phyloP scores from a whole-genome alignment of 495 filamentous ascomycete genomes.

The Sabuloglossum arenarium region DNA sequence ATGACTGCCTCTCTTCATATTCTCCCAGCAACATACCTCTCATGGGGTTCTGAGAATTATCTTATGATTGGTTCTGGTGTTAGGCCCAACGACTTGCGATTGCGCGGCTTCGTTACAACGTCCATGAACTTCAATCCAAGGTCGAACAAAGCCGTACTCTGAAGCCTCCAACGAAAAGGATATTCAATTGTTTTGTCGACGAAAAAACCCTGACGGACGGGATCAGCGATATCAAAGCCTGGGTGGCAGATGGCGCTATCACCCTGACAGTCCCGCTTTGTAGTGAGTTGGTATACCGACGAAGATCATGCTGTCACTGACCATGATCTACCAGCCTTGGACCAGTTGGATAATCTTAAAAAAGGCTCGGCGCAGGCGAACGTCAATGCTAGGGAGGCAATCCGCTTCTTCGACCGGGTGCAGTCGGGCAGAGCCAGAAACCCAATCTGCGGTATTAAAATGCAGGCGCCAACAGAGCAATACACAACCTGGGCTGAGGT shows the following conservation, averaged over 20 bases:
- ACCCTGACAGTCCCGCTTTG: slow-evolving; percentile 46
- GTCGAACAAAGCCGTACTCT: slow-evolving; percentile 12
- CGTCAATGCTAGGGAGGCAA: slow-evolving; percentile 40
- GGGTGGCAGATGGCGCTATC: slow-evolving; percentile 41
- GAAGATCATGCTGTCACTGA: neutral
- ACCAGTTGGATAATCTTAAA: slow-evolving; percentile 29
- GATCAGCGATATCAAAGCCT: slow-evolving; percentile 47
- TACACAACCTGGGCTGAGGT: slow-evolving; percentile 40
- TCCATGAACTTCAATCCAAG: slow-evolving; percentile 21
- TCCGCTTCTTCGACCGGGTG: slow-evolving; percentile 43
- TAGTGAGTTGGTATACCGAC: slow-evolving; percentile 25
- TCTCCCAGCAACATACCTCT: neutral
- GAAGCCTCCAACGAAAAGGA: slow-evolving; percentile 27
- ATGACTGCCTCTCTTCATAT: neutral
- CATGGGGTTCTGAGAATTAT: neutral
- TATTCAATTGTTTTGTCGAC: slow-evolving; percentile 57
- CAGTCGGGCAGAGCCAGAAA: slow-evolving; percentile 32
- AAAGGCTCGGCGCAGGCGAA: slow-evolving; percentile 31
- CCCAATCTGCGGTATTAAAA: slow-evolving; percentile 23
- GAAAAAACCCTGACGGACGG: slow-evolving; percentile 49
- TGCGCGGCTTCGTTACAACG: slow-evolving; percentile 17
- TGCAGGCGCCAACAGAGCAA: slow-evolving; percentile 37
- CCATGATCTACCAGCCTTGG: slow-evolving; percentile 9
- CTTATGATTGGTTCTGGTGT: neutral
- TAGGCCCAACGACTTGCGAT: slow-evolving; percentile 12